Base-by-base conservation (phyloP, 73 alveolate species). In the Paramecium bursaria region DNA sequence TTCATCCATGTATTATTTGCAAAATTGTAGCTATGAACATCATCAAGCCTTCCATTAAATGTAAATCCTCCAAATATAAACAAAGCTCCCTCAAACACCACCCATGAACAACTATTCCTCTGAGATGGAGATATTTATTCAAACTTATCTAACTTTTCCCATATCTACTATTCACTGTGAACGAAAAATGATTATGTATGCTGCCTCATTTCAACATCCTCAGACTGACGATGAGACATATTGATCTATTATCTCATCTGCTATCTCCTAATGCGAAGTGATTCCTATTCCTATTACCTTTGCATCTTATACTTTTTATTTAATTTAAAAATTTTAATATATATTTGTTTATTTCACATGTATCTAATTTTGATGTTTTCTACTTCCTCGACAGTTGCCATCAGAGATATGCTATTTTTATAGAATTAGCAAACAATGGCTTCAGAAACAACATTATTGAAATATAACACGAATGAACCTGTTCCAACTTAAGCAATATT, bases 41-140 rank as follows among this genome's bases (percentile, higher is more conserved):
- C 89, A 53, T 79, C 76, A 10, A 79, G 48, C 39, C 89, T 27
- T 3, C 89, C 89, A 79, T 53, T 79, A 27, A 79, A 79, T 4
- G 89, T 79, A 26, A 79, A 79, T n/a, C 89, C 89, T 31, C 89
- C 89, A 79, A 79, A 79, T 10, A 79, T 53, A 55, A 39, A 79
- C 7, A 79, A 51, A 23, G 29, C 25, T 33, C 54, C 89, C 17
- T 79, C 76, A 79, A 53, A 79, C 26, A 44, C 26, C 14, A 79
- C 89, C 49, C 85, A 79, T 14, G 89, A 61, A 19, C 85, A 79
- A 39, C 77, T 79, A 17, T 73, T 79, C 22, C 89, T 27, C 21
- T 48, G 53, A 23, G 48, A 48, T 15, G 89, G 89, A 0, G 27
- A 29, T 54, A 42, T 21, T 4, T 61, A 54, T n/a, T 73, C 89